phyloP scores from a whole-genome alignment of 2,329 filamentous ascomycete genomes.

The Didymella pomorum region DNA sequence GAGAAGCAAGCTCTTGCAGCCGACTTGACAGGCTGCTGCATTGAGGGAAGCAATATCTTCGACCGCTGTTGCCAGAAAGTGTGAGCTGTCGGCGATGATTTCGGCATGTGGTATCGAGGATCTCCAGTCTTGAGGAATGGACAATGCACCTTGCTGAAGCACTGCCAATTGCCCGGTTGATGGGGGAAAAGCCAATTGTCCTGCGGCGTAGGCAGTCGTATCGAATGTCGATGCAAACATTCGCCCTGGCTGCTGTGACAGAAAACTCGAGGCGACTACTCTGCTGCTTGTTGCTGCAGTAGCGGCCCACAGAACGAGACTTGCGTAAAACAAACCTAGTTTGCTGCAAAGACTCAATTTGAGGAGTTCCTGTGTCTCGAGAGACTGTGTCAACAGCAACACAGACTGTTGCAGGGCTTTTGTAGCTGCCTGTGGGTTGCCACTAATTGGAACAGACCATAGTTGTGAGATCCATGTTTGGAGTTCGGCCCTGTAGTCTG shows the following conservation, averaged over 20 bases:
- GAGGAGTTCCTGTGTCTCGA: constrained; percentile 33
- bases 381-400: constrained; percentile 23
- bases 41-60: constrained; percentile 31
- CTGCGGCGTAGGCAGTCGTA: no score
- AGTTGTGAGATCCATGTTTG: constrained; percentile 48
- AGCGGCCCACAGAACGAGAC: constrained; percentile 47
- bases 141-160: background rate
- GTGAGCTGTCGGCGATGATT: constrained; percentile 31
- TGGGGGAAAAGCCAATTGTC: no score
- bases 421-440: constrained; percentile 21
- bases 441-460: constrained; percentile 27
- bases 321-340: constrained; percentile 48
- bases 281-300: constrained; percentile 40
- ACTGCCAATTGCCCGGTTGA: background rate
- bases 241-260: background rate
- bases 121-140: constrained; percentile 6
- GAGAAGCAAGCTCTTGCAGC: constrained; percentile 40
- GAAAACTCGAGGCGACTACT: constrained; percentile 8
- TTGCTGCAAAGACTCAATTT: constrained; percentile 38
- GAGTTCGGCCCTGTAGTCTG: constrained; percentile 42
- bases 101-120: constrained; percentile 26
- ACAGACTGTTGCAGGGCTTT: constrained; percentile 34
- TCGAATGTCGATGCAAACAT: no score
- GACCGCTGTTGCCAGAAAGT: constrained; percentile 37
- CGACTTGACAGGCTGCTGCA: constrained; percentile 36